phyloP scores from a whole-genome alignment of 305 asterid genomes.

The Withania somnifera region DNA sequence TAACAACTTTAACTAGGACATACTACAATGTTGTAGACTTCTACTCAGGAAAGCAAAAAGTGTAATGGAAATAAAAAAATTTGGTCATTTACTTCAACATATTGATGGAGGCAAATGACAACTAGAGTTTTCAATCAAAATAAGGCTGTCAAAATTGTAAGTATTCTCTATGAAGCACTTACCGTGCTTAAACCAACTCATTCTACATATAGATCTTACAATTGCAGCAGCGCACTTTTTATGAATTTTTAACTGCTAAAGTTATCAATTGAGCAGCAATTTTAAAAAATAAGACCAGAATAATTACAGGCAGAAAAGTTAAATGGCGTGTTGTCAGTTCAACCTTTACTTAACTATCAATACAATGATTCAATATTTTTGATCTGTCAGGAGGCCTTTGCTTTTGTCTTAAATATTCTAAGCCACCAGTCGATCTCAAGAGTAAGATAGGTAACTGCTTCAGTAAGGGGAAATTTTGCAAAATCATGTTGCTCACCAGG shows the following conservation, averaged over 20 bases:
- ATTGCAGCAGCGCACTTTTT: neutral
- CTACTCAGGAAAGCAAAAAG: neutral
- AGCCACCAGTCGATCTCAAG: neutral
- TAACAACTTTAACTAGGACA: neutral
- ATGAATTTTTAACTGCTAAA: neutral
- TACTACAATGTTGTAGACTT: neutral
- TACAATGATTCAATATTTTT: neutral
- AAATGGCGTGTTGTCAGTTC: neutral
- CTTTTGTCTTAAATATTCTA: neutral
- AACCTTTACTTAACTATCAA: neutral
- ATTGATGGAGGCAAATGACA: neutral
- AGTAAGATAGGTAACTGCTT: neutral
- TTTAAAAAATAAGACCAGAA: neutral
- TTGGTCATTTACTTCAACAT: neutral
- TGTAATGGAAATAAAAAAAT: neutral
- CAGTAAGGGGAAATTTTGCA: neutral
- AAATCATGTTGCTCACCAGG: constrained; percentile 35
- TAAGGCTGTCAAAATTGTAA: neutral
- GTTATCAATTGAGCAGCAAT: neutral
- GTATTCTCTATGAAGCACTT: neutral
- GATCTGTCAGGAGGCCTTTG: neutral
- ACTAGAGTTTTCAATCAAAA: neutral
- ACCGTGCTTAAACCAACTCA: neutral
- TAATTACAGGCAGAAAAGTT: neutral
- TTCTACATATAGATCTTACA: neutral